These are phyloP conservation scores for Exophiala phaeomuriformis DNA, from an alignment of 2,329 filamentous ascomycete genomes.

Conservation along the genomic window DNA sequence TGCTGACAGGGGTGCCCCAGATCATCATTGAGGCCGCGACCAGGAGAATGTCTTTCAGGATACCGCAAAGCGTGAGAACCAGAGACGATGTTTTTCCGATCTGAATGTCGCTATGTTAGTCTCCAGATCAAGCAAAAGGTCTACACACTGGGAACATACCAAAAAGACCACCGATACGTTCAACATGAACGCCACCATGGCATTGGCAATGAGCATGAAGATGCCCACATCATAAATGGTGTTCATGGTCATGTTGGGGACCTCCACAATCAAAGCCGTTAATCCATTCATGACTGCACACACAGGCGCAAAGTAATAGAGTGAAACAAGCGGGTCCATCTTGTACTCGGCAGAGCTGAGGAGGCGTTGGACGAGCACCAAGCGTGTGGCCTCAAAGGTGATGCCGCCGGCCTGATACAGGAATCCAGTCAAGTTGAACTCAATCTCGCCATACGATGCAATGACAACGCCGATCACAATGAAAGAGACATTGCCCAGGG, in stretches of 20 bases:
- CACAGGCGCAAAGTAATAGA: conserved; percentile 84
- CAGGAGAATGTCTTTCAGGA: conserved; percentile 81
- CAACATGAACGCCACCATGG: conserved; percentile 68
- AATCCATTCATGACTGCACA: conserved; percentile 74
- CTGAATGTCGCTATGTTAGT: conserved; percentile 38
- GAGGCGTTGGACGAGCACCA: conserved; percentile 80
- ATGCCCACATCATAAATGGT: conserved; percentile 62
- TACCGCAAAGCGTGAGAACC: conserved; percentile 76
- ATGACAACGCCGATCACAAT: conserved; percentile 94
- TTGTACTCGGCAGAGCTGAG: conserved; percentile 70
- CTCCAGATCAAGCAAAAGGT: background rate
- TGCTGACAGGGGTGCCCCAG: conserved; percentile 65
- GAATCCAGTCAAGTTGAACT: conserved; percentile 59
- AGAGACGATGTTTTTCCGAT: conserved; percentile 83
- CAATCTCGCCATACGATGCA: conserved; percentile 90
- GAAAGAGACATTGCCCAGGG: conserved; percentile 84
- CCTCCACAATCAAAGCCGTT: conserved; percentile 62
- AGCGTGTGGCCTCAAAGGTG: conserved; percentile 69
- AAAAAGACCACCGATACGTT: conserved; percentile 82
- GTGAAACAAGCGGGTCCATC: conserved; percentile 80
- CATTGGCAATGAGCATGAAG: conserved; percentile 62
- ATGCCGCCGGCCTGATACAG: conserved; percentile 67
- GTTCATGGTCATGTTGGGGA: conserved; percentile 56
- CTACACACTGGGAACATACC: conserved; percentile 45
- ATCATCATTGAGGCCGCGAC: conserved; percentile 69